Base-by-base conservation (phyloP, 306 rosid species). In the Pachyrhizus erosus region DNA sequence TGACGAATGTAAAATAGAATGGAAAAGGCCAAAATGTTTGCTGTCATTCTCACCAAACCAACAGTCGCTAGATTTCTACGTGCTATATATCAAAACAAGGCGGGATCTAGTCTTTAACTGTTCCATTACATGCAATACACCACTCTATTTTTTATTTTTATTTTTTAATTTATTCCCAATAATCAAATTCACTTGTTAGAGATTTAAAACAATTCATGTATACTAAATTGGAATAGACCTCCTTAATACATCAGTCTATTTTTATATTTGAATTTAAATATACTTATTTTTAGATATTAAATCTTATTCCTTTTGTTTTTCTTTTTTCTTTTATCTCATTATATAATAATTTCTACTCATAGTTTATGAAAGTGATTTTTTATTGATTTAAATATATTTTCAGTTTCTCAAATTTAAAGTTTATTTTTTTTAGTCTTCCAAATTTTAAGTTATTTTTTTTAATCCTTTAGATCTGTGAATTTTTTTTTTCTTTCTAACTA, bases 1-100 rank as follows among this genome's bases (percentile, higher is more conserved):
- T 18, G 11, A 10, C 2, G 15, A 69, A 11, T 5, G 54, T 42
- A 4, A 54, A n/a, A 8, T 2, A n/a, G 0, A 21, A 9, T 26
- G 26, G 42, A 46, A 26, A 70, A 70, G 27, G 77, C 43, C 45
- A 27, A 71, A 26, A 46, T 48, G 45, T 29, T 26, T 31, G 11
- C 29, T 55, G 69, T 75, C 69, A 33, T 65, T 64, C 70, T 64
- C 70, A 64, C 43, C 45, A 64, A 64, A 31, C 68, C 7, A 29
- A 64, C 13, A 31, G 43, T 64, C 42, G 43, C 43, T 78, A 33
- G 48, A 48, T 78, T 78, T 49, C 40, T 11, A 13, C 26, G 7
- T 33, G 17, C 21, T 78, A 31, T 66, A 31, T 66, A 34, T 65
- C 65, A 46, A 49, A 78, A 48, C 52, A 46, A 37, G 37, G 62